phyloP scores from a whole-genome alignment of 139 green algal species.

The Tetraselmis striata region DNA sequence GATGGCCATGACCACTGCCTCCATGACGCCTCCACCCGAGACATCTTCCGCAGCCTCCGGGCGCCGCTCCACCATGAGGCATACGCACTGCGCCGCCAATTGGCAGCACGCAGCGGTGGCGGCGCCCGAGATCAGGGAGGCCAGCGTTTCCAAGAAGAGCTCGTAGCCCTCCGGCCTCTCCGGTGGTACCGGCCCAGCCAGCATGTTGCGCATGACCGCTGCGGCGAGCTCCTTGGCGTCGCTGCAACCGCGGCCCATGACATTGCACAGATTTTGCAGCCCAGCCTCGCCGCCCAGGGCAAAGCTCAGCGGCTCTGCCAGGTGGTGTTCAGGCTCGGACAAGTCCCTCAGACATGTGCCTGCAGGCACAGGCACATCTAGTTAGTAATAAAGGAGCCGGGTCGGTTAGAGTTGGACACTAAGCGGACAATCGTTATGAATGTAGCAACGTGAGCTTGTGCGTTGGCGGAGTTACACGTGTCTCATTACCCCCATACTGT shows the following conservation, averaged over 20 bases:
- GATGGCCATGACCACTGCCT: background rate
- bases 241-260: background rate
- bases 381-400: no score
- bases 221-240: background rate
- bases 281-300: background rate
- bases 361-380: background rate
- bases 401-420: no score
- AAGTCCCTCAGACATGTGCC: background rate
- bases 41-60: background rate
- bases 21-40: background rate
- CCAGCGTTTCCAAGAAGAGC: background rate
- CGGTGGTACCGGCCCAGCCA: no score
- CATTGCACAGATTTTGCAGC: background rate
- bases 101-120: background rate
- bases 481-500: no score
- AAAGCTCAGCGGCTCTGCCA: background rate
- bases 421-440: no score
- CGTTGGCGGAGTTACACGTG: no score
- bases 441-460: no score
- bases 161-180: background rate
- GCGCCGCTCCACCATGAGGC: background rate
- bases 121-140: background rate
- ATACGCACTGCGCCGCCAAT: background rate
- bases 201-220: background rate
- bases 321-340: background rate